Evolutionary conservation across 2,329 filamentous ascomycete genomes (phyloP), one percentile per base, ranked within the genome.

Genomic region (Chaetomium sp.): DNA sequence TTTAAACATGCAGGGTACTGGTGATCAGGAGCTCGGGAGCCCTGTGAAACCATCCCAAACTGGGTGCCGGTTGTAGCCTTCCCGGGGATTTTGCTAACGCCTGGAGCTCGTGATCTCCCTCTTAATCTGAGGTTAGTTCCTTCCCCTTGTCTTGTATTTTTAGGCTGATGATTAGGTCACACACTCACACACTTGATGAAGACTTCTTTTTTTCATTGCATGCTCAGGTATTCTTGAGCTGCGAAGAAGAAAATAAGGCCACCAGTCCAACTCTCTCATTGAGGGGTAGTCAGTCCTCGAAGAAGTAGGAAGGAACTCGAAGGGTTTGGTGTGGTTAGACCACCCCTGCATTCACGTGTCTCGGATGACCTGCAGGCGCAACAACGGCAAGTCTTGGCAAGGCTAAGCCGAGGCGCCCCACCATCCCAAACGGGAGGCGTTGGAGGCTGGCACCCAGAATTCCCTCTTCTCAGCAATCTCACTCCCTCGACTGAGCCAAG

Each of bases 151-250:
- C 5, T 27, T 40, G 14, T 3, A 40, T n/a, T n/a, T 49, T 9
- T 44, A n/a, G n/a, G 38, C 46, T 54, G 40, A 49, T 11, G 1
- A 19, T 40, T 44, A 44, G 43, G 12, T 27, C 19, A 3, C 19
- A 27, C 19, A 27, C 19, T 36, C 9, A 38, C 12, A 49, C 45
- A 43, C 36, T 48, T 53, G 35, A 33, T 49, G 19, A 33, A 6
- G 32, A 48, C 10, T 6, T 46, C n/a, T 41, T 51, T 49, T 59
- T 58, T 54, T 56, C 55, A 58, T 60, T 54, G 40, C 55, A 56
- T 54, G 52, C 50, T 54, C n/a, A 48, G 55, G 55, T n/a, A 52
- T 53, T 27, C 58, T 57, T 27, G 44, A 38, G 58, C 41, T 55
- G 58, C 49, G 53, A 52, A 53, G 58, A 52, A 58, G 58, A 52